Evolutionary conservation across 305 asterid species (phyloP).

Genomic region (Petunia hybrid): DNA sequence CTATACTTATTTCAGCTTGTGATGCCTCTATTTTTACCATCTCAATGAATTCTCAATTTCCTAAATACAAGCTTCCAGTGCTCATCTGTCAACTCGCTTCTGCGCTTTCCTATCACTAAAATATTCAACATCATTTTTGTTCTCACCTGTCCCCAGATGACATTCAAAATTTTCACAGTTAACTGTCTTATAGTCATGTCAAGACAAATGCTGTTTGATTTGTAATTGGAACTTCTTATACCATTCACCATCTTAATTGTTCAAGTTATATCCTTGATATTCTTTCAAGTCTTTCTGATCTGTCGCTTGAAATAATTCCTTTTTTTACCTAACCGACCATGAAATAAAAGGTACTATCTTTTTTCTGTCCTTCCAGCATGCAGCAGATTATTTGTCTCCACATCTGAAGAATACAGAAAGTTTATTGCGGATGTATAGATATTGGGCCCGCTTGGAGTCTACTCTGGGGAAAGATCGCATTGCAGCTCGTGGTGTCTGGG

Average conservation of each 20-base stretch:
- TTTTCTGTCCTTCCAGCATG: conserved; percentile 61
- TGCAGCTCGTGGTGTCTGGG: conserved; percentile 98
- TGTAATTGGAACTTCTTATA: conserved; percentile 5
- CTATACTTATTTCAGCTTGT: background rate
- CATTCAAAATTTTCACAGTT: background rate
- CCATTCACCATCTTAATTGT: conserved; percentile 19
- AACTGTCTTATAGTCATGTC: conserved; percentile 1
- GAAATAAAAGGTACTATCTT: background rate
- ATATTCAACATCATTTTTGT: conserved; percentile 18
- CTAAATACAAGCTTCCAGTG: conserved; percentile 14
- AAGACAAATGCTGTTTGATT: conserved; percentile 16
- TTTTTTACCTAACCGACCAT: background rate
- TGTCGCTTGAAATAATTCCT: background rate
- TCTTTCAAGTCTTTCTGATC: conserved; percentile 5
- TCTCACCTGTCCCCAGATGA: conserved; percentile 16
- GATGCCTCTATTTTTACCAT: background rate
- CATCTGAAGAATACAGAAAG: conserved; percentile 67
- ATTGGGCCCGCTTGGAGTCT: conserved; percentile 88
- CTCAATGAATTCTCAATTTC: conserved; percentile 12
- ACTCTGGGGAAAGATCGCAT: conserved; percentile 69
- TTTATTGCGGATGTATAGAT: conserved; percentile 65
- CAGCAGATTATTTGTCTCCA: conserved; percentile 81
- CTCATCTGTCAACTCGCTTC: conserved; percentile 16
- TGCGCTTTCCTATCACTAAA: background rate
- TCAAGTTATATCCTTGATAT: conserved; percentile 11